phyloP scores from a whole-genome alignment of 2,329 filamentous ascomycete genomes.

The Atkinsonella hypoxylon region DNA sequence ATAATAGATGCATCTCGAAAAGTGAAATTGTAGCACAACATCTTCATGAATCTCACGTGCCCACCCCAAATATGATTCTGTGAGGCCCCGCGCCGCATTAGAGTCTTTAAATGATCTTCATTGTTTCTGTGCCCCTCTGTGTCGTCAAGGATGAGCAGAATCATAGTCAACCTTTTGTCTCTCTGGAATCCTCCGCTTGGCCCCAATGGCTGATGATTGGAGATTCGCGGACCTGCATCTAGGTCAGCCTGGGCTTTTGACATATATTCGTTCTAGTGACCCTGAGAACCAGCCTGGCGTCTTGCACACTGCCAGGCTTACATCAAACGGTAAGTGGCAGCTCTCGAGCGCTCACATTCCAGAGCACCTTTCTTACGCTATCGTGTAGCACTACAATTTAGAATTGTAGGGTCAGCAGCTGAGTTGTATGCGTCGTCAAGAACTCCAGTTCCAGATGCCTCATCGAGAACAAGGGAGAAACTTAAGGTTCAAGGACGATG shows the following conservation, averaged over 20 bases:
- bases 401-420: conserved; percentile 19
- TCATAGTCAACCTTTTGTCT: conserved; percentile 13
- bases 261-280: conserved; percentile 17
- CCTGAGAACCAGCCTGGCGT: conserved; percentile 14
- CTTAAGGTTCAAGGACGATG: conserved; percentile 31
- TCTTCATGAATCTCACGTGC: neutral
- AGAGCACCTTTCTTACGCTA: neutral
- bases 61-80: neutral
- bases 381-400: conserved; percentile 20
- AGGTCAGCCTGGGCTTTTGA: conserved; percentile 22
- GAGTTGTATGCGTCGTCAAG: conserved; percentile 24
- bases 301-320: conserved; percentile 20
- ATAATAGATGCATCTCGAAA: neutral
- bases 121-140: too few relatives aligned
- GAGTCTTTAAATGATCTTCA: neutral
- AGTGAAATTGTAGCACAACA: neutral
- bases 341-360: neutral
- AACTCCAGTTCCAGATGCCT: conserved; percentile 10
- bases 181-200: conserved; percentile 19
- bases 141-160: conserved; percentile 9
- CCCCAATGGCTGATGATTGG: conserved; percentile 26
- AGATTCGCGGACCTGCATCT: conserved; percentile 19
- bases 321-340: conserved; percentile 15
- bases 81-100: neutral
- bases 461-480: conserved; percentile 18